Evolutionary conservation across 2,329 filamentous ascomycete species (phyloP).

Genomic region (Triangularia verruculosa): DNA sequence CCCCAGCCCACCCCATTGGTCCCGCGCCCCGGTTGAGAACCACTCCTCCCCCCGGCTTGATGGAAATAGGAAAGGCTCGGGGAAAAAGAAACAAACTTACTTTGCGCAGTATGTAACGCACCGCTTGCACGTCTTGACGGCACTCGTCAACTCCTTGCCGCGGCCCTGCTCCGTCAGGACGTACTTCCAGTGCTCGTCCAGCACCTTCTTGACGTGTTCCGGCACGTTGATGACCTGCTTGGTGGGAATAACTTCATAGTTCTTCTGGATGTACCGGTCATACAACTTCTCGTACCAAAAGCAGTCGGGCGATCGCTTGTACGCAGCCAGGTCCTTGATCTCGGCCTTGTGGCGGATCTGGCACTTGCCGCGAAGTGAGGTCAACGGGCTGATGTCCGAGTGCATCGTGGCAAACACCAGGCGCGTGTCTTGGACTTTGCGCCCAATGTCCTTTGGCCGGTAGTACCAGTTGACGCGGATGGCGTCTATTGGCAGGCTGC

Average conservation of each 20-base stretch:
- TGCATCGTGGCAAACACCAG: constrained; percentile 97
- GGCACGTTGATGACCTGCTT: constrained; percentile 93
- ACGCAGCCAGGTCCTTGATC: constrained; percentile 76
- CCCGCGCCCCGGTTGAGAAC: constrained; percentile 15
- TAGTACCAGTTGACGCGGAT: constrained; percentile 98
- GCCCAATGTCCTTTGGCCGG: constrained; percentile 89
- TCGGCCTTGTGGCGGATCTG: constrained; percentile 85
- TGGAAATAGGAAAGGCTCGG: constrained; percentile 11
- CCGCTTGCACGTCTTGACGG: constrained; percentile 92
- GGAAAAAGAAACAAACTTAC: constrained; percentile 50
- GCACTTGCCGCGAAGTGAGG: constrained; percentile 90
- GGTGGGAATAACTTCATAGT: constrained; percentile 95
- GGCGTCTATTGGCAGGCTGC: constrained; percentile 72
- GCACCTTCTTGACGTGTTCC: constrained; percentile 87
- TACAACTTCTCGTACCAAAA: constrained; percentile 99
- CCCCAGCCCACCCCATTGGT: constrained; percentile 2
- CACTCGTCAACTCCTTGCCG: constrained; percentile 92
- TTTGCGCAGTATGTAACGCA: constrained; percentile 88
- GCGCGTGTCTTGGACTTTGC: constrained; percentile 86
- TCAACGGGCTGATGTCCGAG: constrained; percentile 90
- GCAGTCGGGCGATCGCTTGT: constrained; percentile 77
- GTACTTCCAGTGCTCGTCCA: constrained; percentile 95
- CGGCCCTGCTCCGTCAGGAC: constrained; percentile 91
- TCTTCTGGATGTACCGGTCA: constrained; percentile 96
- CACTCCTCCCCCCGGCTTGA: background rate